Percentiles rank a stretch among this genome's conserved stretches.
Evolutionary conservation across 2,329 filamentous ascomycete genomes (phyloP).

Genomic region (Calonectria crousiana): DNA sequence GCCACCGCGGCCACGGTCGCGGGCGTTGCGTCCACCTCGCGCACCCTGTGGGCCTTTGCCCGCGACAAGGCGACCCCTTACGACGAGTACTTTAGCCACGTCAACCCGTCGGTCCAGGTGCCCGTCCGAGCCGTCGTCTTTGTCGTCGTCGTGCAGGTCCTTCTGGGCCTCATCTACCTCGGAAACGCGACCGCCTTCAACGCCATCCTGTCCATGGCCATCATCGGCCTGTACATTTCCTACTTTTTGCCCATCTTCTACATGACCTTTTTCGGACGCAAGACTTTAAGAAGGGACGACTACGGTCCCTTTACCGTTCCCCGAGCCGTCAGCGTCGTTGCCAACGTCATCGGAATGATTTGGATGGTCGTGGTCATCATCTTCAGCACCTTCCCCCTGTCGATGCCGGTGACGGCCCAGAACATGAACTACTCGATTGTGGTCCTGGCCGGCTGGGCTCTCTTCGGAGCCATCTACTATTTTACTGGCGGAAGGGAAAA

Average conservation of each 20-base stretch:
- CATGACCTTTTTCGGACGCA: constrained; percentile 53
- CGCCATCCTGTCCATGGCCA: constrained; percentile 55
- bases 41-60: constrained; percentile 55
- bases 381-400: constrained; percentile 59
- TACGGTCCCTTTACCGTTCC: constrained; percentile 49
- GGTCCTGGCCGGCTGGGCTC: constrained; percentile 55
- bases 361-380: constrained; percentile 59
- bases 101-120: constrained; percentile 47
- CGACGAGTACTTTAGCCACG: constrained; percentile 50
- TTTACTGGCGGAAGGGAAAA: constrained; percentile 36
- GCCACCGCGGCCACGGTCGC: constrained; percentile 48
- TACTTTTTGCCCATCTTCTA: constrained; percentile 54
- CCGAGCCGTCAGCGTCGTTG: constrained; percentile 43
- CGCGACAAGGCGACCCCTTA: constrained; percentile 53
- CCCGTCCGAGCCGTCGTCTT: constrained; percentile 47
- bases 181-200: constrained; percentile 57
- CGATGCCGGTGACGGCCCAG: constrained; percentile 53
- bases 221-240: constrained; percentile 58
- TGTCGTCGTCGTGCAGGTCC: constrained; percentile 42
- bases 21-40: constrained; percentile 50
- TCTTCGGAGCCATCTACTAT: constrained; percentile 52
- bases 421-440: constrained; percentile 62
- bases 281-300: constrained; percentile 26
- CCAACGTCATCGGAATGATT: constrained; percentile 56
- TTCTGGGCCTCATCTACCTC: constrained; percentile 54